Percentiles rank a stretch among this genome's conserved stretches.
Conservation (phyloP, 2,329 filamentous ascomycete species). For the Fusarium concolor region DNA sequence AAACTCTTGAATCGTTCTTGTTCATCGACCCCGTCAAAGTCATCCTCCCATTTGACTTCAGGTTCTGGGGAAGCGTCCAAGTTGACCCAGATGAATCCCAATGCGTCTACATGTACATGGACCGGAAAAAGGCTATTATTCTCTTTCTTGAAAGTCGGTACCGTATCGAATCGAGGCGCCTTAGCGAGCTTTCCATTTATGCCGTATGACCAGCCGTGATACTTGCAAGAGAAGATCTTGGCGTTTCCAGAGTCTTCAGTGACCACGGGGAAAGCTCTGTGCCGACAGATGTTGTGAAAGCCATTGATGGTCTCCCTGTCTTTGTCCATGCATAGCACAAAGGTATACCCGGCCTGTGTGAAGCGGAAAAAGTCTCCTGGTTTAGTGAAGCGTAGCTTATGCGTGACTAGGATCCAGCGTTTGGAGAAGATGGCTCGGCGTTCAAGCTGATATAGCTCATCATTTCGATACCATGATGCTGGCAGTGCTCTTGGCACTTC, state of each 20-base stretch:
- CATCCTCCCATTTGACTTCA: constrained; percentile 60
- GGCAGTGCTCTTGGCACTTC: not conserved
- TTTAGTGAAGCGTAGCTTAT: constrained; percentile 7
- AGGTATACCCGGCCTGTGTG: constrained; percentile 64
- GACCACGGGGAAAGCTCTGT: constrained; percentile 69
- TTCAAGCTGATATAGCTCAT: constrained; percentile 13
- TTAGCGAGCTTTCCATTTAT: constrained; percentile 68
- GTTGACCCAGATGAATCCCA: constrained; percentile 69
- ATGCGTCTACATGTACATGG: constrained; percentile 62
- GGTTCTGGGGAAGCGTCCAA: constrained; percentile 55
- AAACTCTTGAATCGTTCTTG: constrained; percentile 59
- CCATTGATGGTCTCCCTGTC: constrained; percentile 62
- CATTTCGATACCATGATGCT: constrained; percentile 10
- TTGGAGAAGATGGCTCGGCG: constrained; percentile 15
- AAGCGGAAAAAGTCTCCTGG: constrained; percentile 55
- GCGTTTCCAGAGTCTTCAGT: constrained; percentile 61
- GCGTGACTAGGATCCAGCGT: constrained; percentile 10
- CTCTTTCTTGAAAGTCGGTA: constrained; percentile 65
- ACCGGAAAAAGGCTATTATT: constrained; percentile 66
- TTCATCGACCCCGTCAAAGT: constrained; percentile 60
- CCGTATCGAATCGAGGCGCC: constrained; percentile 67
- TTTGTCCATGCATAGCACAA: constrained; percentile 64
- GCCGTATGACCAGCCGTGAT: constrained; percentile 73
- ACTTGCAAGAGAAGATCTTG: constrained; percentile 67
- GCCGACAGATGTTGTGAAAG: constrained; percentile 72